Conservation (phyloP, 2,329 filamentous ascomycete genomes). For the Trichoderma atroviride region DNA sequence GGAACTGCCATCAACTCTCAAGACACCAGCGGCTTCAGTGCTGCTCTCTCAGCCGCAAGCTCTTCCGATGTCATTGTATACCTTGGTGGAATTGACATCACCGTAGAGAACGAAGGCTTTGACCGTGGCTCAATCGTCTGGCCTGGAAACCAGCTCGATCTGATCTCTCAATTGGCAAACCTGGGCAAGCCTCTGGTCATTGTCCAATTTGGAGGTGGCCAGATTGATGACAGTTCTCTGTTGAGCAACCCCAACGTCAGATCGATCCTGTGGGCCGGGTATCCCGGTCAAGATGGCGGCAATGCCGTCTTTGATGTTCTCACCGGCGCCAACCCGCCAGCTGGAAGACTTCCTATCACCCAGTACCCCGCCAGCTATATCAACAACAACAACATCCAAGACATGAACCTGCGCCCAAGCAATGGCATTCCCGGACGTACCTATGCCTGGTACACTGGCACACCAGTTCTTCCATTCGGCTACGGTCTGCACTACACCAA, state of each 20-base stretch:
- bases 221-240: conserved; percentile 55
- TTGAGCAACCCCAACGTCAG: conserved; percentile 51
- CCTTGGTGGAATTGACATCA: conserved; percentile 57
- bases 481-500: conserved; percentile 61
- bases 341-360: conserved; percentile 57
- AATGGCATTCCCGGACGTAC: conserved; percentile 54
- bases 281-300: conserved; percentile 63
- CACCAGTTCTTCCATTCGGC: conserved; percentile 56
- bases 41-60: conserved; percentile 44
- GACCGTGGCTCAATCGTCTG: conserved; percentile 57
- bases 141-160: conserved; percentile 53
- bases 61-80: conserved; percentile 56
- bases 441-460: conserved; percentile 59
- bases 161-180: conserved; percentile 47
- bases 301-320: conserved; percentile 57
- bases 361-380: conserved; percentile 58
- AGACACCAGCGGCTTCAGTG: conserved; percentile 38
- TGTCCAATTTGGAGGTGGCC: conserved; percentile 56
- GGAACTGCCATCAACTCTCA: conserved; percentile 37
- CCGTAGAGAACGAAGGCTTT: conserved; percentile 53
- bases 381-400: conserved; percentile 53
- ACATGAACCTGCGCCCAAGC: conserved; percentile 58
- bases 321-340: conserved; percentile 52
- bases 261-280: conserved; percentile 60
- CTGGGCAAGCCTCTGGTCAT: conserved; percentile 54